Conservation (phyloP, 495 filamentous ascomycete genomes). For the Tuber borchii region DNA sequence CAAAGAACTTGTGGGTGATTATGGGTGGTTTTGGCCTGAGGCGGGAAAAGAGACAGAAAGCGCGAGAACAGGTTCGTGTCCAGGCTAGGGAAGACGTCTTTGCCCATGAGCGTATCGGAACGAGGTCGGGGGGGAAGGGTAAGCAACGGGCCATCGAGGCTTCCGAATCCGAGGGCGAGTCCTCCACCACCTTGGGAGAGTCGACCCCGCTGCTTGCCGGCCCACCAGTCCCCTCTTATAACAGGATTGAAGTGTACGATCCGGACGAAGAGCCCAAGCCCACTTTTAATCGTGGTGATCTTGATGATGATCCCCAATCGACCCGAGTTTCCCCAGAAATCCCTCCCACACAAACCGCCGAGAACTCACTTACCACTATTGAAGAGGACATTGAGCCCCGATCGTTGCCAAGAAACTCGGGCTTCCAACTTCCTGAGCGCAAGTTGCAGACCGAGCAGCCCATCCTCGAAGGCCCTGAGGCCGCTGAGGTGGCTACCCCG, state of each 20-base stretch:
- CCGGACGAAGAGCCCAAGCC: not conserved
- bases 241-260: not conserved
- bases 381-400: conserved; percentile 3
- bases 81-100: conserved; percentile 14
- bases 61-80: conserved; percentile 15
- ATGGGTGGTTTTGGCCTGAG: conserved; percentile 35
- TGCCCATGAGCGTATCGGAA: conserved; percentile 20
- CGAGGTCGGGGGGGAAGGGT: conserved; percentile 24
- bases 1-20: conserved; percentile 32
- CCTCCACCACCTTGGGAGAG: conserved; percentile 18
- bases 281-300: not conserved
- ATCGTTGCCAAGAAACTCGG: not conserved
- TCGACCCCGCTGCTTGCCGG: conserved; percentile 26
- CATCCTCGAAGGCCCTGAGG: conserved; percentile 4
- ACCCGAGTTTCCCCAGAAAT: not conserved
- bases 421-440: conserved; percentile 1
- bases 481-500: conserved; percentile 2
- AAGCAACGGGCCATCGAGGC: conserved; percentile 26
- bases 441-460: conserved; percentile 5
- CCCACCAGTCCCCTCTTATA: conserved; percentile 8
- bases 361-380: not conserved
- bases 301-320: too few relatives aligned
- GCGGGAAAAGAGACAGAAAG: conserved; percentile 24
- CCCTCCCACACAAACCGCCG: too few relatives aligned
- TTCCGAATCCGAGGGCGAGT: conserved; percentile 22